Conservation (phyloP, 768 basidiomycete species). For the Naganishia vishniacii region DNA sequence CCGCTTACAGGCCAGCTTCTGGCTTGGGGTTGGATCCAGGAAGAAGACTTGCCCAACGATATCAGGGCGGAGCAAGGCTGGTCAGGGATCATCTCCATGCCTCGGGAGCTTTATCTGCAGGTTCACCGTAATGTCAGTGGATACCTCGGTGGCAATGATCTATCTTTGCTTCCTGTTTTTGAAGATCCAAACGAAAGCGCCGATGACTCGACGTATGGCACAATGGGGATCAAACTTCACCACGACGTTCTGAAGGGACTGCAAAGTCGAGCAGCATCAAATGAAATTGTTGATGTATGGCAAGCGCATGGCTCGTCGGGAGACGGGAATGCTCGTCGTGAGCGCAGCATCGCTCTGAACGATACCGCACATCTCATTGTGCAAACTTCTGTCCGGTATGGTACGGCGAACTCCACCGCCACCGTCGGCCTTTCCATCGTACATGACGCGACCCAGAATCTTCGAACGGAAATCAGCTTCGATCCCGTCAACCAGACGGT, state of each 20-base stretch:
- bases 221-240: conserved; percentile 10
- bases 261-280: background rate
- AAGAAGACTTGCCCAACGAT: conserved; percentile 26
- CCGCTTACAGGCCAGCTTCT: conserved; percentile 12
- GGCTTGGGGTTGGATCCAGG: conserved; percentile 26
- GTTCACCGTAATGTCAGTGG: conserved; percentile 7
- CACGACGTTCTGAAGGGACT: conserved; percentile 2
- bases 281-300: background rate
- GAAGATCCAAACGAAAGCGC: background rate
- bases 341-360: background rate
- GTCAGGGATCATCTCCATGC: conserved; percentile 28
- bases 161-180: conserved; percentile 3
- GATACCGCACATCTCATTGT: conserved; percentile 9
- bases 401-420: background rate
- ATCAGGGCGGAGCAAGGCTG: conserved; percentile 22
- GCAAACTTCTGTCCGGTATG: conserved; percentile 5
- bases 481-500: conserved; percentile 7
- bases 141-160: conserved; percentile 2
- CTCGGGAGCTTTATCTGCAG: conserved; percentile 25
- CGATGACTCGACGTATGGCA: background rate
- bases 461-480: conserved; percentile 12
- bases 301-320: background rate
- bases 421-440: conserved; percentile 3
- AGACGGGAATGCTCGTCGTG: background rate
- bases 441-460: background rate